Percentiles rank a stretch among this genome's conserved stretches.
Evolutionary conservation across 1,139 yeast species (phyloP).

Genomic region (Debaryomyces udenii): DNA sequence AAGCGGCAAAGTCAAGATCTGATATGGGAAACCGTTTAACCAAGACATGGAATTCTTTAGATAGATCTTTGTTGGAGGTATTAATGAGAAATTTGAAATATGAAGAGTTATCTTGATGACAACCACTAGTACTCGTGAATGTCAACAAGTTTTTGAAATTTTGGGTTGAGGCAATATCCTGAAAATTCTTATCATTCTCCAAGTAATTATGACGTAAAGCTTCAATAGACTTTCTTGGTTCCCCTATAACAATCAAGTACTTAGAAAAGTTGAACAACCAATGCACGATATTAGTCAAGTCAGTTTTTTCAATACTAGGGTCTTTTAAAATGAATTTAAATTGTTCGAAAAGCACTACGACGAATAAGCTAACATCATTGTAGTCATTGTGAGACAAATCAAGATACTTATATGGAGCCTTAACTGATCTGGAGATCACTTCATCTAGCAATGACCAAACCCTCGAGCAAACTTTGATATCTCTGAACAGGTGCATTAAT

Average conservation of each 20-base stretch:
- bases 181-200: slow-evolving; percentile 10
- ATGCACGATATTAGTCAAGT: slow-evolving; percentile 26
- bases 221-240: slow-evolving; percentile 40
- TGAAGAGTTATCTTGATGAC: slow-evolving; percentile 9
- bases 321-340: slow-evolving; percentile 51
- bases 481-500: slow-evolving; percentile 42
- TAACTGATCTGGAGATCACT: slow-evolving; percentile 65
- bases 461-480: slow-evolving; percentile 15
- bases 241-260: slow-evolving; percentile 57
- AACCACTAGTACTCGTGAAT: slow-evolving; percentile 1
- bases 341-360: slow-evolving; percentile 73
- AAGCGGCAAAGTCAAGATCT: slow-evolving; percentile 51
- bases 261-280: slow-evolving; percentile 59
- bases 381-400: slow-evolving; percentile 56
- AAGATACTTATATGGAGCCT: slow-evolving; percentile 81
- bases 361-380: slow-evolving; percentile 61
- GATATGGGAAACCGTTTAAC: slow-evolving; percentile 41
- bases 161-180: slow-evolving; percentile 10
- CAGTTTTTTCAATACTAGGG: slow-evolving; percentile 26
- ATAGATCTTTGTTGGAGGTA: slow-evolving; percentile 24
- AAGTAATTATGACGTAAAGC: slow-evolving; percentile 27
- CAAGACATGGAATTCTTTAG: slow-evolving; percentile 13
- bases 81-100: slow-evolving; percentile 28
- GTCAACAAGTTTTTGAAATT: slow-evolving; percentile 11
- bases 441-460: slow-evolving; percentile 72